Base-by-base conservation (phyloP, 306 rosid genomes). In the Sesbania bispinosa region DNA sequence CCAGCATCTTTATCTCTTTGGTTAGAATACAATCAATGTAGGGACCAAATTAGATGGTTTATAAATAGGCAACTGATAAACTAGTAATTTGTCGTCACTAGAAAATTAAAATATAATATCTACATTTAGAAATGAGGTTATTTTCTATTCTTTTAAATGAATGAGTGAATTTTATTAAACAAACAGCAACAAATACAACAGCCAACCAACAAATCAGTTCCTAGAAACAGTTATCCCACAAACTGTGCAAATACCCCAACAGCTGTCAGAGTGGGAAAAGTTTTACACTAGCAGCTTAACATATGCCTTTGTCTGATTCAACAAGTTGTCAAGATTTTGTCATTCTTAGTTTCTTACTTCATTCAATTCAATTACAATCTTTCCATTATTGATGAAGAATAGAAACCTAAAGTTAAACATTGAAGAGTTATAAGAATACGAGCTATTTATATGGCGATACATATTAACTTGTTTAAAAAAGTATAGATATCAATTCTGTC, bases 221-320 rank as follows among this genome's bases (percentile, higher is more conserved):
- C 71, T 62, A 62, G 65, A 51, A 62, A 35, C 27, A 76, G 53
- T 46, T 67, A 58, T 57, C 58, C 23, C 7, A 6, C 50, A 64
- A 53, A 10, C 42, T 29, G 21, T 70, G 20, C 51, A 62, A 41
- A 62, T 69, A 53, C 54, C 62, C 61, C 42, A n/a, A 61, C 26
- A 78, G 26, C 20, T 68, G 81, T 19, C 54, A 58, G 36, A 55
- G 65, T 13, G 24, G 15, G 64, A 46, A 59, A 48, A 47, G 2
- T 5, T 72, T 60, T 54, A 55, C 42, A 43, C 15, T 21, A 36
- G n/a, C 58, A 57, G 62, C 19, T 61, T 73, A 46, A 48, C n/a
- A n/a, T 36, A 50, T 24, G 21, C 7, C 54, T 65, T 24, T 42
- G 51, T 43, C 69, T 16, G n/a, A 59, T 58, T 23, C 42, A 75